These are phyloP conservation scores for Triadica sebifera DNA, from an alignment of 345 rosid genomes.

Conservation along the genomic window DNA sequence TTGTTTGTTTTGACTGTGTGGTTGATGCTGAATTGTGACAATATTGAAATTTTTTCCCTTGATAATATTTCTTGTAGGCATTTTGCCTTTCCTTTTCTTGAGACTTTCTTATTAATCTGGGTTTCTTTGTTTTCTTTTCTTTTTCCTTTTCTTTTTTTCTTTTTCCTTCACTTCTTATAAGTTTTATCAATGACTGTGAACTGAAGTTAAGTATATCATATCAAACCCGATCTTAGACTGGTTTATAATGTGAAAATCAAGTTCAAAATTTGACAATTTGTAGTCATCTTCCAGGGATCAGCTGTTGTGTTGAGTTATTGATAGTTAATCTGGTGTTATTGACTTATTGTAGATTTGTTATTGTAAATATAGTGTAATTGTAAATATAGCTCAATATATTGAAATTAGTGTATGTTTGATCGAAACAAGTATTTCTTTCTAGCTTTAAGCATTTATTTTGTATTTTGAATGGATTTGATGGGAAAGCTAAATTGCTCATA, in stretches of 20 bases:
- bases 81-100: not conserved
- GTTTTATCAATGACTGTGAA: no score
- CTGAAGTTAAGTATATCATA: no score
- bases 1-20: not conserved
- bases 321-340: slow-evolving; percentile 4
- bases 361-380: not conserved
- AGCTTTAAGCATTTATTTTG: not conserved
- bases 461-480: not conserved
- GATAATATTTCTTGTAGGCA: not conserved
- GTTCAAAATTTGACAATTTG: not conserved
- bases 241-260: not conserved
- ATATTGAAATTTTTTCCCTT: not conserved
- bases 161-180: not conserved
- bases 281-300: not conserved
- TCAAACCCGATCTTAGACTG: no score
- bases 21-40: not conserved
- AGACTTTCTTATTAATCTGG: not conserved
- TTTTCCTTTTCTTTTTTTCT: no score
- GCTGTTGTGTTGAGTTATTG: not conserved
- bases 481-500: not conserved
- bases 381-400: not conserved
- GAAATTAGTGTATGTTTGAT: not conserved
- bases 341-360: not conserved
- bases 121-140: no score
- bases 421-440: not conserved